Percentiles rank a stretch among this genome's conserved stretches.
phyloP scores from a whole-genome alignment of 73 alveolate species.

The Paramecium caudatum region DNA sequence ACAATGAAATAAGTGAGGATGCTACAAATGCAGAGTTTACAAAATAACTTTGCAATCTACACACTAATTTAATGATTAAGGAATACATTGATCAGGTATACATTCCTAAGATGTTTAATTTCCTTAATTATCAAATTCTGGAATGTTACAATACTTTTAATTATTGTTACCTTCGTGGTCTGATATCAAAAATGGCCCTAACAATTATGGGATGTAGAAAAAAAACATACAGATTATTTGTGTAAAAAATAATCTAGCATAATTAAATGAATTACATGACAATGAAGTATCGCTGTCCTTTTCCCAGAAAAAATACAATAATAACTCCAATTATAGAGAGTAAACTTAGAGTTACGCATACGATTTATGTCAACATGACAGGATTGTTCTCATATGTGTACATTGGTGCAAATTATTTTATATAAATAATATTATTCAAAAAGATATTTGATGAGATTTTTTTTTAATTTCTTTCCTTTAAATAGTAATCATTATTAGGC shows the following conservation, averaged over 20 bases:
- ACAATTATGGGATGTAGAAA: slow-evolving; percentile 6
- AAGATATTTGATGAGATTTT: background rate
- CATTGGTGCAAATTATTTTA: background rate
- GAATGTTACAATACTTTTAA: too few relatives aligned
- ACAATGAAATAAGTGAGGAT: background rate
- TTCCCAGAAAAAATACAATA: background rate
- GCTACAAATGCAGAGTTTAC: slow-evolving; percentile 8
- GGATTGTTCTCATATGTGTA: background rate
- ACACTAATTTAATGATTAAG: background rate
- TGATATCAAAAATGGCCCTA: background rate
- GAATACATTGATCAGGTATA: too few relatives aligned
- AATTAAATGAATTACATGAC: background rate
- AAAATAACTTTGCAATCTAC: background rate
- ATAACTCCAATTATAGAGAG: slow-evolving; percentile 9
- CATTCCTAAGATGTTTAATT: too few relatives aligned
- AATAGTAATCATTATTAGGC: background rate
- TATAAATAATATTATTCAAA: slow-evolving; percentile 22
- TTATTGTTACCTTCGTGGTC: too few relatives aligned
- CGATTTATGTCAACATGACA: background rate
- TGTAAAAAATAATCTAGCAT: slow-evolving; percentile 19
- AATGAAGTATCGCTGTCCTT: slow-evolving; percentile 20
- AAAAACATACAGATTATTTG: background rate
- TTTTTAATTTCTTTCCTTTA: background rate
- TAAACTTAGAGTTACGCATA: background rate
- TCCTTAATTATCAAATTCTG: too few relatives aligned